A percentile compares a stretch with the other conserved stretches of the same genome.
Evolutionary conservation across 345 rosid species (phyloP).

Genomic region (Acer saccharum): DNA sequence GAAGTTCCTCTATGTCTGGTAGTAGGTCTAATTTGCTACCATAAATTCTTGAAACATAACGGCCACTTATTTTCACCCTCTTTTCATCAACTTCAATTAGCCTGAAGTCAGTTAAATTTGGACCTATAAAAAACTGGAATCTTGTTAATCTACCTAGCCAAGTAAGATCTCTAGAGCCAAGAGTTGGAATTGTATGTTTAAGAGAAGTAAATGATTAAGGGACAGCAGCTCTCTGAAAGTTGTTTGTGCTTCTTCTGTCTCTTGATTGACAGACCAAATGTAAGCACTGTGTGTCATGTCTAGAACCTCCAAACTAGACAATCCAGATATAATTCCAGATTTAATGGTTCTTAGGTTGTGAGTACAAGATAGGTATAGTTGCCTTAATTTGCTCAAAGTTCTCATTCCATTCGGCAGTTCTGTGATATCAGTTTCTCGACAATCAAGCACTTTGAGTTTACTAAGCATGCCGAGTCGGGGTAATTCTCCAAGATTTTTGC

Average conservation of each 20-base stretch:
- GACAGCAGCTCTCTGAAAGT: slow-evolving; percentile 26
- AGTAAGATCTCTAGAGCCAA: slow-evolving; percentile 17
- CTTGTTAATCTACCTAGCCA: slow-evolving; percentile 18
- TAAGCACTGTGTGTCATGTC: slow-evolving; percentile 4
- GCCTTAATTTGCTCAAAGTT: slow-evolving; percentile 29
- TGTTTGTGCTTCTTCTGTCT: slow-evolving; percentile 29
- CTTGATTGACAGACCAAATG: slow-evolving; percentile 25
- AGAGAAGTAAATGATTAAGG: slow-evolving; percentile 22
- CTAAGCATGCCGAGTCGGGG: slow-evolving; percentile 33
- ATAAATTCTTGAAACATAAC: too few relatives aligned
- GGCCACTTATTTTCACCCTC: too few relatives aligned
- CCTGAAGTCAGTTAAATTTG: background rate
- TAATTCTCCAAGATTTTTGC: slow-evolving; percentile 24
- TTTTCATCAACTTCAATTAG: too few relatives aligned
- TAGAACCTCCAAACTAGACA: slow-evolving; percentile 27
- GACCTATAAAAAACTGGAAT: slow-evolving; percentile 31
- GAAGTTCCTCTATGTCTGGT: too few relatives aligned
- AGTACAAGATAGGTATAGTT: slow-evolving; percentile 39
- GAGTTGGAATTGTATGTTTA: slow-evolving; percentile 30
- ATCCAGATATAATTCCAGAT: slow-evolving; percentile 29
- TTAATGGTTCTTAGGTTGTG: slow-evolving; percentile 33
- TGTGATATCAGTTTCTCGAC: slow-evolving; percentile 32
- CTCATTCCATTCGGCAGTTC: slow-evolving; percentile 37
- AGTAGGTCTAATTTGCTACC: too few relatives aligned
- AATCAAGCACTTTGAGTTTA: slow-evolving; percentile 43